Conservation (phyloP, 352 stramenopile species). For the Pythium guiyangense region DNA sequence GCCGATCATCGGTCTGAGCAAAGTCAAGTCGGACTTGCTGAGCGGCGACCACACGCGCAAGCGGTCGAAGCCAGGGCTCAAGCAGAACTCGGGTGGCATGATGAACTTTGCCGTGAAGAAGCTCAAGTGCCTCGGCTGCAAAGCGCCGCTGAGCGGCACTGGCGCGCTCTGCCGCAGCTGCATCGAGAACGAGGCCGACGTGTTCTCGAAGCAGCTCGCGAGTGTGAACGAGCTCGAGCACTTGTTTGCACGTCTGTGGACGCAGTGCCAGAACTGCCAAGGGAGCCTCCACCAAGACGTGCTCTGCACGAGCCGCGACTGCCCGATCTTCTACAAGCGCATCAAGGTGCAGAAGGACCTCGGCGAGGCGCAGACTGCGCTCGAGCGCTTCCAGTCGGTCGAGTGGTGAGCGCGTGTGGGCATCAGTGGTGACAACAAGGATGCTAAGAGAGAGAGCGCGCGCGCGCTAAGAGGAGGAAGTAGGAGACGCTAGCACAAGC, state of each 20-base stretch:
- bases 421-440: no score
- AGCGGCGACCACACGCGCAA: slow-evolving; percentile 97
- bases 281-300: slow-evolving; percentile 95
- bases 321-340: slow-evolving; percentile 99
- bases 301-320: slow-evolving; percentile 97
- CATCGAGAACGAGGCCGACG: slow-evolving; percentile 87
- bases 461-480: no score
- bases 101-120: slow-evolving; percentile 99
- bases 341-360: slow-evolving; percentile 99
- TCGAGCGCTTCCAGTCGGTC: slow-evolving; percentile 93
- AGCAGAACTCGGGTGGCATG: slow-evolving; percentile 95
- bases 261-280: slow-evolving; percentile 98
- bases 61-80: slow-evolving; percentile 94
- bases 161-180: slow-evolving; percentile 94
- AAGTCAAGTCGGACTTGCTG: slow-evolving; percentile 90
- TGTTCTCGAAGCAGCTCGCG: slow-evolving; percentile 95
- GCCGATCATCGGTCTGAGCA: slow-evolving; percentile 94
- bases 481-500: no score
- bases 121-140: slow-evolving; percentile 97
- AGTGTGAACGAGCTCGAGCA: slow-evolving; percentile 92
- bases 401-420: slow-evolving; percentile 39
- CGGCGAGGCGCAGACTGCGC: slow-evolving; percentile 87
- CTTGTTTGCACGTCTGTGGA: slow-evolving; percentile 96
- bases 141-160: slow-evolving; percentile 89
- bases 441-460: no score